Evolutionary conservation across 495 filamentous ascomycete genomes (phyloP).

Genomic region (Podospora australis): DNA sequence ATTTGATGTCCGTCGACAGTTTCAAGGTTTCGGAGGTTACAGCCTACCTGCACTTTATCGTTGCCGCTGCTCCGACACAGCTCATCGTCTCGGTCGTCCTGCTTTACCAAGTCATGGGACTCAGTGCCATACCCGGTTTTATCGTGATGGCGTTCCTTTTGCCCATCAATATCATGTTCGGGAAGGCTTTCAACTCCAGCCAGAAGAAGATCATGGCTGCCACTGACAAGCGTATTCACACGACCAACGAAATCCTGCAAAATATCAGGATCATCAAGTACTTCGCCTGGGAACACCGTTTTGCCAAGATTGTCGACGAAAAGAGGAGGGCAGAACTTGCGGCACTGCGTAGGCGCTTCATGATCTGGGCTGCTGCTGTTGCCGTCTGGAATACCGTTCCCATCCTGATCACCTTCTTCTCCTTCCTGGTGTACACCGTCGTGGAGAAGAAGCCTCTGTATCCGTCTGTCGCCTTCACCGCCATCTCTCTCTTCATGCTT

Average conservation of each 20-base stretch:
- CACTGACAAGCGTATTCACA: constrained; percentile 93
- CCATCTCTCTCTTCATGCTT: constrained; percentile 92
- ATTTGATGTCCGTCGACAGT: constrained; percentile 97
- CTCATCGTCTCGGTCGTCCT: constrained; percentile 62
- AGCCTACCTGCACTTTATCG: constrained; percentile 86
- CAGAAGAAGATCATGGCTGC: constrained; percentile 90
- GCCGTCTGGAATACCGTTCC: constrained; percentile 96
- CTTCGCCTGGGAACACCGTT: constrained; percentile 97
- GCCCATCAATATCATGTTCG: constrained; percentile 82
- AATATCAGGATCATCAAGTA: constrained; percentile 99
- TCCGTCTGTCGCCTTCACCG: constrained; percentile 93
- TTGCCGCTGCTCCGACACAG: constrained; percentile 79
- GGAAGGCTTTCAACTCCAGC: constrained; percentile 70
- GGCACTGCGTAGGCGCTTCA: constrained; percentile 72
- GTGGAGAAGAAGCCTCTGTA: constrained; percentile 84
- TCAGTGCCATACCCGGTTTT: constrained; percentile 90
- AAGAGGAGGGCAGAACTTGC: constrained; percentile 74
- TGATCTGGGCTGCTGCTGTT: constrained; percentile 85
- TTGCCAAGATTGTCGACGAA: constrained; percentile 78
- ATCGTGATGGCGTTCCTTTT: constrained; percentile 83
- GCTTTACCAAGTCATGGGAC: constrained; percentile 83
- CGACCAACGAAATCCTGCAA: constrained; percentile 93
- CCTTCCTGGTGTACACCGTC: constrained; percentile 87
- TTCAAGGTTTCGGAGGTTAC: constrained; percentile 95
- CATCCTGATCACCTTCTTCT: constrained; percentile 90